Evolutionary conservation across 371 early-diverging fungal species (phyloP).

Genomic region (Actinomortierella wolfii): DNA sequence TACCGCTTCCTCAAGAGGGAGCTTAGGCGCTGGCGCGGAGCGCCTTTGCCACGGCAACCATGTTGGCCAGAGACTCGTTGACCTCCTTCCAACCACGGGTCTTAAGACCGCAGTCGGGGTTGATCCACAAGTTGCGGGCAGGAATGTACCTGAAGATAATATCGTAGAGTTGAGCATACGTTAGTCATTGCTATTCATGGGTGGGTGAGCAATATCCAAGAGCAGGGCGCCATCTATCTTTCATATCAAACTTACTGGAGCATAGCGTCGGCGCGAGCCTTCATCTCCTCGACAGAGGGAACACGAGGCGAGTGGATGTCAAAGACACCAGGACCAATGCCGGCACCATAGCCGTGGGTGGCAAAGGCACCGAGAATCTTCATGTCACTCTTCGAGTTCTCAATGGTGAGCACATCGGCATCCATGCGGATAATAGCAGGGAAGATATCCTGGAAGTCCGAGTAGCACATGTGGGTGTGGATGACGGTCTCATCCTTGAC

Average conservation of each 20-base stretch:
- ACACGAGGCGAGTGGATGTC: conserved; percentile 98
- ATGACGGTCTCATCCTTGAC: conserved; percentile 92
- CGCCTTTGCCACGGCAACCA: conserved; percentile 81
- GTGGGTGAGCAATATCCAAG: too few relatives aligned
- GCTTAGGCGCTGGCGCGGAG: conserved; percentile 56
- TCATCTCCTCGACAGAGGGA: conserved; percentile 89
- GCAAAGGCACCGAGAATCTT: conserved; percentile 91
- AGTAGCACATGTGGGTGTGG: conserved; percentile 98
- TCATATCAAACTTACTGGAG: conserved; percentile 48
- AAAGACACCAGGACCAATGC: conserved; percentile 95
- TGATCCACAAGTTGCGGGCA: conserved; percentile 88
- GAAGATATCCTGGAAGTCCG: conserved; percentile 98
- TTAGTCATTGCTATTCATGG: conserved; percentile 63
- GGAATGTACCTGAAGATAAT: conserved; percentile 68
- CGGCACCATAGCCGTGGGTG: conserved; percentile 81
- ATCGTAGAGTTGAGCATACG: too few relatives aligned
- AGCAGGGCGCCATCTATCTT: conserved; percentile 58
- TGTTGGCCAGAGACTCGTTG: conserved; percentile 83
- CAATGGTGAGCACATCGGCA: conserved; percentile 96
- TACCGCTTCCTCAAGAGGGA: conserved; percentile 4
- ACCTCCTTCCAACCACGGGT: conserved; percentile 95
- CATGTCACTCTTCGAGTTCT: conserved; percentile 95
- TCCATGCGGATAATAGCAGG: conserved; percentile 87
- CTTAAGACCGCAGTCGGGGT: conserved; percentile 98
- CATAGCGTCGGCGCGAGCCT: conserved; percentile 76